These are phyloP conservation scores for Mallotus repandus DNA, from an alignment of 441 rosid genomes.

Conservation along the genomic window DNA sequence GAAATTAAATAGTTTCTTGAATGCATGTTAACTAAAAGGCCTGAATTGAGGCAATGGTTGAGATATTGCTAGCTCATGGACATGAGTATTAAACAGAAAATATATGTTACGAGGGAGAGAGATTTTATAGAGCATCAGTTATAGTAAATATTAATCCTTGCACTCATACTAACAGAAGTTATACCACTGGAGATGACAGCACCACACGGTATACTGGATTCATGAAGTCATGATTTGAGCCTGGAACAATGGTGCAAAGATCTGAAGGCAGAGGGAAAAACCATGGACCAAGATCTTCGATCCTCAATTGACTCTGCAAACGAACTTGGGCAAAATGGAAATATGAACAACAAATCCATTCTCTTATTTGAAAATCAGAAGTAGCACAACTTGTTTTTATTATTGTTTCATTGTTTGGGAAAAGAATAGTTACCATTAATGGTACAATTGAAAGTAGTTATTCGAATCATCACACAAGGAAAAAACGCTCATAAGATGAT, in stretches of 20 bases:
- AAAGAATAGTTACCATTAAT: background rate
- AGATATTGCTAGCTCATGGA: background rate
- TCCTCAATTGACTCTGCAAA: constrained; percentile 47
- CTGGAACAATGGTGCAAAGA: constrained; percentile 59
- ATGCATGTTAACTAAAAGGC: background rate
- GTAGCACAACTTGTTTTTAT: background rate
- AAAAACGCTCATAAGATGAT: background rate
- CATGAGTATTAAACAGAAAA: background rate
- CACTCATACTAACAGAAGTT: constrained; percentile 19
- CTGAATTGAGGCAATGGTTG: background rate
- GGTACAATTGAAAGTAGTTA: background rate
- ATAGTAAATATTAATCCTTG: constrained; percentile 3
- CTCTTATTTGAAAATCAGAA: background rate
- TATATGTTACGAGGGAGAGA: background rate
- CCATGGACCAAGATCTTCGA: constrained; percentile 77
- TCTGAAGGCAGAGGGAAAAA: constrained; percentile 74
- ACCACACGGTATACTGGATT: constrained; percentile 64
- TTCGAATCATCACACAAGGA: background rate
- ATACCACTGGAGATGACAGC: constrained; percentile 95
- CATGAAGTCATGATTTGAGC: constrained; percentile 79
- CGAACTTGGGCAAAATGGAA: constrained; percentile 17
- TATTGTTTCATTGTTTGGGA: background rate
- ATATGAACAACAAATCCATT: constrained; percentile 8
- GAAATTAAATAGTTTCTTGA: background rate
- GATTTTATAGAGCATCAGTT: constrained; percentile 13